Evolutionary conservation across 345 rosid genomes (phyloP), one percentile per base, ranked within the genome.

Genomic region (Dimocarpus longan): DNA sequence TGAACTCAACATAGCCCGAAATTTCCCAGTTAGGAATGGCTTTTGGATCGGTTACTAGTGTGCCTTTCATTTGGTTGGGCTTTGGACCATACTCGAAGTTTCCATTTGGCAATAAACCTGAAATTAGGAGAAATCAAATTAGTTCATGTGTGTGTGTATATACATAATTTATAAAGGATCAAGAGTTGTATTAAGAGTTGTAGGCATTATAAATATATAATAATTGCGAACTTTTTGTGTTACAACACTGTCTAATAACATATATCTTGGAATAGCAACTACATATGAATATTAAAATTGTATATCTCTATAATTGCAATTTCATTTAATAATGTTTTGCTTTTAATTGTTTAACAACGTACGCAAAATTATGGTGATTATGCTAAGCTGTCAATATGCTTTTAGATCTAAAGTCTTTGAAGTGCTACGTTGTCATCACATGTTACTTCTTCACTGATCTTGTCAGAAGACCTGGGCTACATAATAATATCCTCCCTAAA

Each of bases 71-170:
- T 50, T 92, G 78, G 6, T 84, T 77, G 19, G 84, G 84, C 79
- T 82, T 90, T 22, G 98, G 98, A 7, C 97, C 92, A 0, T 81
- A 18, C 87, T 93, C 99, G 63, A 95, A 93, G 82, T 91, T 40
- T 4, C 99, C 99, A 52, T 95, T 95, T 3, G 93, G 94, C 67
- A 95, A 78, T 63, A 93, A 87, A 48, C 98, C 98, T 95, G 92
- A 76, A 79, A 75, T 32, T 8, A 43, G 4, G 28, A 32, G 6
- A 42, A 16, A 11, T 19, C 39, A 2, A 26, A 1, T 28, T 5
- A 40, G 12, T 50, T 16, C 18, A 15, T 12, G 11, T 6, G 0
- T 46, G 52, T 8, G 12, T 46, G 1, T 46, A 46, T 46, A 46
- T 46, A 46, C 5, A 46, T 46, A 46, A 10, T 46, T 10, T 46